Evolutionary conservation across 441 rosid species (phyloP), one percentile per base, ranked within the genome.

Genomic region (Cnidoscolus chayamansa): DNA sequence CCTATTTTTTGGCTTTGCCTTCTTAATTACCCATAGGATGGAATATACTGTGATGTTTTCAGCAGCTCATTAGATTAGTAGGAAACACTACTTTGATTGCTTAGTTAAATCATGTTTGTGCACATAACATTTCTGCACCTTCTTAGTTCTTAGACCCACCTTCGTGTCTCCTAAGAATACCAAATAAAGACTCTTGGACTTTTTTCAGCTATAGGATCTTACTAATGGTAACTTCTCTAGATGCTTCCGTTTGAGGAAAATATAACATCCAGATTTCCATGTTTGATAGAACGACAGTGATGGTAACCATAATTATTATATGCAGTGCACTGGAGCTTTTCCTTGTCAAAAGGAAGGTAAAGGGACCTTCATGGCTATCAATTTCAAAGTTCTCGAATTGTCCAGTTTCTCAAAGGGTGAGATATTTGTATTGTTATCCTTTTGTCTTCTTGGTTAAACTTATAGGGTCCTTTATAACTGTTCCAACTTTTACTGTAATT

Each of bases 301-400:
- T 50, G 59, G 30, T 66, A 55, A 82, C 63, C 25, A 20, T 17
- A 79, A 37, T 65, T 67, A 62, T 71, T 30, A 68, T 69, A 15
- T 85, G 83, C 96, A 95, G 99, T 84, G 98, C 97, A 62, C 83
- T 95, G 86, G 99, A 95, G 83, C 99, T 85, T 79, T 89, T 95
- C 78, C 92, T 95, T 75, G 83, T 95, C 63, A 95, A 91, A 76
- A 89, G 97, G 82, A 91, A 89, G 79, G 81, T 93, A 58, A 91
- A 82, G 80, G 99, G 98, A 72, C 98, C 99, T 71, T 88, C 94
- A 71, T 95, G 99, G 99, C 83, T 95, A 37, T 89, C 88, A 70
- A 76, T 93, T 85, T 90, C 90, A 70, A 89, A 86, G 49, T 93
- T 90, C 80, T 85, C 88, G 72, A 81, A 79, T 73, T 86, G 88